phyloP scores from a whole-genome alignment of 495 filamentous ascomycete genomes.

The Jackrogersella minutella region DNA sequence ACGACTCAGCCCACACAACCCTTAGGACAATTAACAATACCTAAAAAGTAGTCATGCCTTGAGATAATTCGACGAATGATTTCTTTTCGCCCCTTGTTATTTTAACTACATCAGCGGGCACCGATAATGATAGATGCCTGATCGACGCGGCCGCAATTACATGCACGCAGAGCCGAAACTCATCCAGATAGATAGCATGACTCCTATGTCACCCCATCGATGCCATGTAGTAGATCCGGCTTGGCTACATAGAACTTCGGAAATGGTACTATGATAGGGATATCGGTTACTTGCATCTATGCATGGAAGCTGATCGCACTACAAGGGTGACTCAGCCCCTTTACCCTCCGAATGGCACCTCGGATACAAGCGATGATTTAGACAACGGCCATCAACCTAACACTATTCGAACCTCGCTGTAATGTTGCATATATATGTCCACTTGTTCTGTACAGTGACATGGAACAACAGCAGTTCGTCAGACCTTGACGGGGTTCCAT shows the following conservation, averaged over 20 bases:
- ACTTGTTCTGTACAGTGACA: background rate
- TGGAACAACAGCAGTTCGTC: background rate
- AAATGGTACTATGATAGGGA: slow-evolving; percentile 12
- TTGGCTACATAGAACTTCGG: slow-evolving; percentile 18
- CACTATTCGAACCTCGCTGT: background rate
- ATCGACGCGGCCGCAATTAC: slow-evolving; percentile 18
- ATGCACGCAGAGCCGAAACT: background rate
- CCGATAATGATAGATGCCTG: background rate
- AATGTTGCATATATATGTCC: background rate
- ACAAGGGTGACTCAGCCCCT: slow-evolving; percentile 24
- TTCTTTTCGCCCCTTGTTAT: too few relatives aligned
- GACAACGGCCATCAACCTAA: background rate
- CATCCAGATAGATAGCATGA: slow-evolving; percentile 5
- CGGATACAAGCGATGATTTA: slow-evolving; percentile 16
- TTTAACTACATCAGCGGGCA: background rate
- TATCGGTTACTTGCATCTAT: slow-evolving; percentile 26
- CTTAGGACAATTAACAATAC: background rate
- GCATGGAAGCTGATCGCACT: slow-evolving; percentile 22
- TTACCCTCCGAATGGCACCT: slow-evolving; percentile 27
- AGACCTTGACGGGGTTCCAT: background rate
- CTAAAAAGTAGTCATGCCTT: background rate
- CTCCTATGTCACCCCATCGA: slow-evolving; percentile 4
- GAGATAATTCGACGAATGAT: background rate
- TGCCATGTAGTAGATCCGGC: background rate
- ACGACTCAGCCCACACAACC: background rate